These are phyloP conservation scores for Albophoma yamanashiensis DNA, from an alignment of 2,329 filamentous ascomycete species.

Conservation along the genomic window DNA sequence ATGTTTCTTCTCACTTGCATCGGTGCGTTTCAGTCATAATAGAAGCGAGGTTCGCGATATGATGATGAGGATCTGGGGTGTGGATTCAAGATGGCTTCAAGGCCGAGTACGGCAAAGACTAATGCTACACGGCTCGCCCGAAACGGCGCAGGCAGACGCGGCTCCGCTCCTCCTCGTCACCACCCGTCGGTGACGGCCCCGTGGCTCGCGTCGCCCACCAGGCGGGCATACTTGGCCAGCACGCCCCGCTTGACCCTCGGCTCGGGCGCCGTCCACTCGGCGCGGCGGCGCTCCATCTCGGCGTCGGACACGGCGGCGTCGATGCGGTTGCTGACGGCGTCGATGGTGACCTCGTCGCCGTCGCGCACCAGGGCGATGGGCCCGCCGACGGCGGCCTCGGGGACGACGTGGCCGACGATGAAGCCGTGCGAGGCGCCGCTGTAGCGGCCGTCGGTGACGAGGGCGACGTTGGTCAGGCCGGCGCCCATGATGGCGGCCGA, in stretches of 20 bases:
- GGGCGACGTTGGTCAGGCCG: constrained; percentile 72
- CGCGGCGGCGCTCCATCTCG: constrained; percentile 55
- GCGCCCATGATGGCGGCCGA: constrained; percentile 89
- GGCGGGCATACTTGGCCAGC: constrained; percentile 76
- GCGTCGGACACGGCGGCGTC: constrained; percentile 53
- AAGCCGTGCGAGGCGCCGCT: constrained; percentile 83
- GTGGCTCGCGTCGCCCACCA: constrained; percentile 86
- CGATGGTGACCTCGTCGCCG: constrained; percentile 78
- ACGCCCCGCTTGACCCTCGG: constrained; percentile 70
- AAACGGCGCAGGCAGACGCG: neutral
- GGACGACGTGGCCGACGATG: constrained; percentile 86
- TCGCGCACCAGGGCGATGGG: constrained; percentile 75
- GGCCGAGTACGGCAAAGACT: neutral
- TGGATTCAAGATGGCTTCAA: neutral
- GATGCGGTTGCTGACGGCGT: constrained; percentile 72
- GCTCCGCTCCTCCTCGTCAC: constrained; percentile 8
- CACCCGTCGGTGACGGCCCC: constrained; percentile 72
- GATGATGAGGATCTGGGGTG: neutral
- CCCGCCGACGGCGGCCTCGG: constrained; percentile 80
- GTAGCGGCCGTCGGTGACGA: constrained; percentile 89
- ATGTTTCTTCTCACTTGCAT: neutral
- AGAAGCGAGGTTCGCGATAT: constrained; percentile 1
- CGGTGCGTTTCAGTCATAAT: neutral
- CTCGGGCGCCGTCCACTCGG: constrained; percentile 59
- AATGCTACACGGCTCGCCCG: neutral